These are phyloP conservation scores for Plantago lanceolata DNA, from an alignment of 305 asterid species.

Conservation along the genomic window DNA sequence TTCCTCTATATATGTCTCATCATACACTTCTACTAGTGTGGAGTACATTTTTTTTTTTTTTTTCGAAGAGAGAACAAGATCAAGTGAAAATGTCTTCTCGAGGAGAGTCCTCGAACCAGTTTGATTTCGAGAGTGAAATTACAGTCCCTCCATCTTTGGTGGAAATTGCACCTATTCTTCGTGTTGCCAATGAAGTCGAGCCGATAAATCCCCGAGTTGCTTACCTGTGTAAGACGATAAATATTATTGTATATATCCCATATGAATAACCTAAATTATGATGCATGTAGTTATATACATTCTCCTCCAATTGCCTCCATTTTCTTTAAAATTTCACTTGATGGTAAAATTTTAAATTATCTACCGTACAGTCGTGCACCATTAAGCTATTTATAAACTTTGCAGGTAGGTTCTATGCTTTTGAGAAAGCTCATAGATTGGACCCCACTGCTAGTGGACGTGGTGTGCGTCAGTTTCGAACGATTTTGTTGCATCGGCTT, in stretches of 20 bases:
- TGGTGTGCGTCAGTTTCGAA: slow-evolving; percentile 93
- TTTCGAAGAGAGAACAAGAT: too few species aligned
- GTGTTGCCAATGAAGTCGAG: slow-evolving; percentile 99
- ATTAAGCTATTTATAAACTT: too few species aligned
- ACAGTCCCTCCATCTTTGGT: slow-evolving; percentile 89
- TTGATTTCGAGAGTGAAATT: slow-evolving; percentile 72
- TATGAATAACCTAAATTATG: too few species aligned
- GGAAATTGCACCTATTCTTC: slow-evolving; percentile 95
- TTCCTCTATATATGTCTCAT: not conserved
- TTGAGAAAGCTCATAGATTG: slow-evolving; percentile 89
- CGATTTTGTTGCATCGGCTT: slow-evolving; percentile 72
- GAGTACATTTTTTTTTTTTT: too few species aligned
- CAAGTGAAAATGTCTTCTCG: not conserved
- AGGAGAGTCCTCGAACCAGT: not conserved
- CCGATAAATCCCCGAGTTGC: slow-evolving; percentile 93
- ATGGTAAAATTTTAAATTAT: too few species aligned
- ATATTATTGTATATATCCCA: too few species aligned
- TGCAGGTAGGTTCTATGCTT: slow-evolving; percentile 90
- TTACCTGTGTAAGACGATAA: slow-evolving; percentile 61
- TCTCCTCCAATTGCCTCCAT: too few species aligned
- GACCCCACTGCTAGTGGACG: slow-evolving; percentile 80
- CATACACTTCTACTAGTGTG: not conserved
- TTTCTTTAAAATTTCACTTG: too few species aligned
- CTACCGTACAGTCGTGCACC: too few species aligned
- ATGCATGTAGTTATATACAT: too few species aligned